Base-by-base conservation (phyloP, 2,329 filamentous ascomycete genomes). In the Cryphonectria radicalis region DNA sequence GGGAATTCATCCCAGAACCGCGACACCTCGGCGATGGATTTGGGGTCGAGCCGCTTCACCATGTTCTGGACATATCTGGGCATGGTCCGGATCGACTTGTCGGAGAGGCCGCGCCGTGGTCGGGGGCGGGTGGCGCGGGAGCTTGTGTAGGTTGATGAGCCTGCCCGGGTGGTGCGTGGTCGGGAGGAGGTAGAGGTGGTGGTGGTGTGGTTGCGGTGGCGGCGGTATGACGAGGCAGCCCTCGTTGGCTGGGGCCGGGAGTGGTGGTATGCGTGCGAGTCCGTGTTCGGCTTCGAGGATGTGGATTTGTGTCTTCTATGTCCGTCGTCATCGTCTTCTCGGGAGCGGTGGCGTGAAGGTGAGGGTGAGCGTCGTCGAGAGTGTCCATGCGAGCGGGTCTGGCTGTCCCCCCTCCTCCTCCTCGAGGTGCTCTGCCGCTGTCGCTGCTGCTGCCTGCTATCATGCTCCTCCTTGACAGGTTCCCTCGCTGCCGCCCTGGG, bases 151-250 rank as follows among this genome's bases (percentile, higher is more conserved):
- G 8, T 11, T 50, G 72, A 73, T 10, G 73, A 74, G 22, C 64
- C 53, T 25, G 72, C 66, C 14, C 72, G 59, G 32, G 64, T 63
- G n/a, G 72, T 17, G 8, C 67, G 72, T 13, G 73, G 73, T 2
- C 73, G 68, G 32, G 65, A 37, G 7, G 68, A 32, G 43, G 43
- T 22, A 19, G 43, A 66, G 32, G 65, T 25, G 7, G 68, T 25
- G 46, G 46, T 11, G 22, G 46, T n/a, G 46, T 50, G 46, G 46
- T 50, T 50, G 46, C 46, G 46, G 46, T 50, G 46, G 25, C 32
- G 53, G 66, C 65, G 46, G 50, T 68, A 68, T 6, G 72, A 73
- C 13, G 72, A 73, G 62, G 67, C 66, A 28, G 72, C 72, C 32
- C 70, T 57, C 7, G 67, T 64, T 28, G 72, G 57, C 32, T 63